Evolutionary conservation across 148 eudicot genomes (phyloP).

Genomic region (Rheum nobile): DNA sequence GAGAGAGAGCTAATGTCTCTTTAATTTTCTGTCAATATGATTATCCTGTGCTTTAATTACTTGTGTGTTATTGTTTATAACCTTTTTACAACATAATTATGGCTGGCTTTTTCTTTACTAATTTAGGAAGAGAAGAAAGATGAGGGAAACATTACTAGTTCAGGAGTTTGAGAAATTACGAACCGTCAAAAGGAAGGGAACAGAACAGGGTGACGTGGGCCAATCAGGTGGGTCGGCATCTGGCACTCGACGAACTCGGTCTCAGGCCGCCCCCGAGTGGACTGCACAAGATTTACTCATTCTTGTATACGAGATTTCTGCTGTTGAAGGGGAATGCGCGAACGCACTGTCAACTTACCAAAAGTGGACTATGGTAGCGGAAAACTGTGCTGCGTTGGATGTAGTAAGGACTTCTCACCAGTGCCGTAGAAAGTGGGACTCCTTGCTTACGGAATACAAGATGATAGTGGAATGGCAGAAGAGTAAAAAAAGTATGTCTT

Average conservation of each 20-base stretch:
- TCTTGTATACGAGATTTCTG: constrained; percentile 49
- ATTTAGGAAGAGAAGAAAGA: neutral
- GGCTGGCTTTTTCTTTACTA: neutral
- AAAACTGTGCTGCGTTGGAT: constrained; percentile 49
- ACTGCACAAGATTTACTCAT: constrained; percentile 41
- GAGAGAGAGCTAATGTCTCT: neutral
- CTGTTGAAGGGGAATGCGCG: constrained; percentile 48
- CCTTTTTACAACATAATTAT: neutral
- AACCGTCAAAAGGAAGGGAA: constrained; percentile 3
- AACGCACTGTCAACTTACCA: constrained; percentile 58
- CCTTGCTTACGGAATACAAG: constrained; percentile 31
- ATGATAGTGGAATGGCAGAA: constrained; percentile 23
- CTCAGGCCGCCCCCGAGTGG: constrained; percentile 54
- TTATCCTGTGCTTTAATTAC: too few relatives aligned
- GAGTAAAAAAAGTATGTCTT: constrained; percentile 13
- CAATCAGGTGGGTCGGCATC: constrained; percentile 15
- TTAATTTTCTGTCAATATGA: neutral
- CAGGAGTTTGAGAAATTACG: constrained; percentile 4
- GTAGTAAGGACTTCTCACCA: constrained; percentile 43
- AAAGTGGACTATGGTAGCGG: constrained; percentile 55
- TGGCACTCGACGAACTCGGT: constrained; percentile 50
- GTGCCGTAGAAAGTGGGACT: constrained; percentile 62
- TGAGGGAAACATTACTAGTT: neutral
- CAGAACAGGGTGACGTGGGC: constrained; percentile 10
- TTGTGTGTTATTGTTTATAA: too few relatives aligned